Conservation (phyloP, 1,139 yeast genomes). For the Yamadazyma triangularis region DNA sequence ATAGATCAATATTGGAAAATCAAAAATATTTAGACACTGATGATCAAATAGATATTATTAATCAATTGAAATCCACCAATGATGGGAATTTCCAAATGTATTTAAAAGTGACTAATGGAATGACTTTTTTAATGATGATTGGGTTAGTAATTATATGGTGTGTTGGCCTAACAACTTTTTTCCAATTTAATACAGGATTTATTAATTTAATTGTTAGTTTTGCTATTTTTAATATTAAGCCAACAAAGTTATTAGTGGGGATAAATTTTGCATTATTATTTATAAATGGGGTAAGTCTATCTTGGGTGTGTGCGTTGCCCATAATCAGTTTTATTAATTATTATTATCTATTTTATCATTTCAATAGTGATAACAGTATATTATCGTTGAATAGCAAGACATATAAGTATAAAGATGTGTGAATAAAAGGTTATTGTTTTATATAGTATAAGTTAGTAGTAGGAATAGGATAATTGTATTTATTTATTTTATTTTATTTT, state of each 20-base stretch:
- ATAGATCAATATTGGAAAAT: background rate
- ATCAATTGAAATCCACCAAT: conserved; percentile 9
- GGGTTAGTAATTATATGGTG: background rate
- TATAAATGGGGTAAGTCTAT: conserved; percentile 1
- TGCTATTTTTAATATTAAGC: conserved; percentile 1
- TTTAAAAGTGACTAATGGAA: conserved; percentile 1
- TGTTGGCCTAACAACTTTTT: background rate
- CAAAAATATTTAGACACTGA: conserved; percentile 13
- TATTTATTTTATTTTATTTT: no score
- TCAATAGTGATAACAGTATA: conserved; percentile 11
- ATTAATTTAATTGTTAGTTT: conserved; percentile 1
- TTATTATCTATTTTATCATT: conserved; percentile 11
- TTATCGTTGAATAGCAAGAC: conserved; percentile 11
- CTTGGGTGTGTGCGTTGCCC: conserved; percentile 1
- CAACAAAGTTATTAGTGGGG: background rate
- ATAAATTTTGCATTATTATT: conserved; percentile 1
- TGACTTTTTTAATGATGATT: background rate
- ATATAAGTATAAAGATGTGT: conserved; percentile 21
- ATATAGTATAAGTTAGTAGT: no score
- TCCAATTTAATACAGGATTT: conserved; percentile 1
- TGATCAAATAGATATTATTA: conserved; percentile 18
- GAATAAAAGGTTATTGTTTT: background rate
- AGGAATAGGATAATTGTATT: no score
- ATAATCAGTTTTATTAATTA: conserved; percentile 12
- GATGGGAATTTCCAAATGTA: conserved; percentile 4